Evolutionary conservation across 2,329 filamentous ascomycete species (phyloP), one percentile per base, ranked within the genome.

Genomic region (Zopfia rhizophila): DNA sequence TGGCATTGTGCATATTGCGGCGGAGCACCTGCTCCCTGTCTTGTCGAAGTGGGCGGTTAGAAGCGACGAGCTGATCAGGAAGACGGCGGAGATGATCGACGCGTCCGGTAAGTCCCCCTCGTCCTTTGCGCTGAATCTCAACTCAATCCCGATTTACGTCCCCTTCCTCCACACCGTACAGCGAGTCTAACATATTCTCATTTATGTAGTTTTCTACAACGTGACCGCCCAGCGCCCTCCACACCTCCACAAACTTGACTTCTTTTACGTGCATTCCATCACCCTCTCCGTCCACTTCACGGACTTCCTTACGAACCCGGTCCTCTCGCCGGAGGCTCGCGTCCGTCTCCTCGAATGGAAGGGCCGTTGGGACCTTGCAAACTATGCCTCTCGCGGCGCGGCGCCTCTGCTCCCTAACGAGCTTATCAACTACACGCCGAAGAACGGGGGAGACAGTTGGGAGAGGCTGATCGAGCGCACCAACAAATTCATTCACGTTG

Each of bases 181-280:
- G n/a, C n/a, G n/a, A n/a, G n/a, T n/a, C n/a, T n/a, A n/a, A n/a
- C n/a, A n/a, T n/a, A n/a, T n/a, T n/a, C n/a, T n/a, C n/a, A n/a
- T n/a, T n/a, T n/a, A n/a, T n/a, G n/a, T n/a, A n/a, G n/a, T n/a
- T n/a, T n/a, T n/a, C n/a, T n/a, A n/a, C n/a, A n/a, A n/a, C n/a
- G n/a, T n/a, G n/a, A 43, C 33, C 3, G 28, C 39, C 7, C 53
- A 56, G 35, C n/a, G n/a, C n/a, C n/a, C 19, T 8, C 31, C 24
- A n/a, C 39, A 51, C 11, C 6, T 11, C 12, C 16, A 21, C 13
- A 61, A 61, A 33, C 53, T 61, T 40, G 58, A 61, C 35, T 61
- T 61, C n/a, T 72, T 73, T 56, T 38, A 39, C 33, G 54, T 38
- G 61, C 72, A 75, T 52, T 42, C 32, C 30, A 66, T 73, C 3